Evolutionary conservation across 192 early-diverging fungal genomes (phyloP).

Genomic region (Funneliformis mosseae): DNA sequence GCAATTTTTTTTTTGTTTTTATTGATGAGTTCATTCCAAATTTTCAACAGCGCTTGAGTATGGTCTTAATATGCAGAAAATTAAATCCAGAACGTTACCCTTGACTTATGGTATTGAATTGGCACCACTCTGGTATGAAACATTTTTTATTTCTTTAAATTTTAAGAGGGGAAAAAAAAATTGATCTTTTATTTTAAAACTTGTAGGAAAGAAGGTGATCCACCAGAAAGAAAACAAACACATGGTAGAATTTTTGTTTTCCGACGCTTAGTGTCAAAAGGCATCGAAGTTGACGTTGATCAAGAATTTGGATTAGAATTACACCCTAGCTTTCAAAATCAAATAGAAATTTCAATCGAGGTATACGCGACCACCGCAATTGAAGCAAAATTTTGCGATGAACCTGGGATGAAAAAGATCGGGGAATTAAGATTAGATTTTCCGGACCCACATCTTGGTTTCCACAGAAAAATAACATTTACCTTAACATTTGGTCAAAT

Average conservation of each 20-base stretch:
- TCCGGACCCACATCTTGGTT: slow-evolving; percentile 11
- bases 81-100: neutral
- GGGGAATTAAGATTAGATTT: slow-evolving; percentile 23
- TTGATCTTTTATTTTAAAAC: neutral
- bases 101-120: slow-evolving; percentile 24
- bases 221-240: neutral
- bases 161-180: no score
- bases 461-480: slow-evolving; percentile 5
- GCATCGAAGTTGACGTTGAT: slow-evolving; percentile 13
- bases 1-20: no score
- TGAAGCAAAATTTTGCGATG: slow-evolving; percentile 13
- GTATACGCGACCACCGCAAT: neutral
- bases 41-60: slow-evolving; percentile 42
- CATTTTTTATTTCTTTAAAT: neutral
- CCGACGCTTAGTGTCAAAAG: neutral
- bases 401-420: slow-evolving; percentile 8
- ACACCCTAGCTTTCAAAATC: neutral
- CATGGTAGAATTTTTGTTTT: neutral
- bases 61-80: slow-evolving; percentile 25
- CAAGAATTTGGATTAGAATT: slow-evolving; percentile 11
- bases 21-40: neutral
- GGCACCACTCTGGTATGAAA: slow-evolving; percentile 1
- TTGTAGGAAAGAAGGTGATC: neutral
- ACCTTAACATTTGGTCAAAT: slow-evolving; percentile 17
- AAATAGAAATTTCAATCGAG: neutral